A percentile compares a stretch with the other conserved stretches of the same genome.
Conservation (phyloP, 106 monocot genomes). For the Dendrobium catenatum region DNA sequence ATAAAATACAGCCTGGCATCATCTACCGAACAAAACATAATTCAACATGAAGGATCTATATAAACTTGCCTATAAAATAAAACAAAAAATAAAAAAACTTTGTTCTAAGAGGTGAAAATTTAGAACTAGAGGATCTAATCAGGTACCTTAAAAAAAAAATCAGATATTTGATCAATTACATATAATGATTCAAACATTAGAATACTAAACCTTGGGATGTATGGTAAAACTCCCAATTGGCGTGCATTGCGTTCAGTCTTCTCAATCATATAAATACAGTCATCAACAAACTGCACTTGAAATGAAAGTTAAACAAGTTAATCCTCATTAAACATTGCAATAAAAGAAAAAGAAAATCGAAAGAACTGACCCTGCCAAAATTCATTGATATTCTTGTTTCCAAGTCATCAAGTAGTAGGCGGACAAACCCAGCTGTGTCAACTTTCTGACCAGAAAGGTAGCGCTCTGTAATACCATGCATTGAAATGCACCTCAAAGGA, state of each 20-base stretch:
- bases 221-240: constrained; percentile 70
- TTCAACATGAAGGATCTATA: too few relatives aligned
- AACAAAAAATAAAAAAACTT: background rate
- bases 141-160: background rate
- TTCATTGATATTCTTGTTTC: constrained; percentile 64
- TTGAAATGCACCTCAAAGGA: constrained; percentile 84
- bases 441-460: constrained; percentile 96
- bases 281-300: constrained; percentile 80
- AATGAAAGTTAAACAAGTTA: constrained; percentile 9
- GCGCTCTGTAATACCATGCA: constrained; percentile 94
- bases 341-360: background rate
- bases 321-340: background rate
- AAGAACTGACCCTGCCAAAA: constrained; percentile 52
- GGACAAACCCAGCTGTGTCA: constrained; percentile 88
- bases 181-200: background rate
- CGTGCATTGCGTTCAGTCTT: constrained; percentile 71
- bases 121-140: background rate
- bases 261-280: constrained; percentile 88
- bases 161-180: background rate
- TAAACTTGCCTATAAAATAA: too few relatives aligned
- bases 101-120: background rate
- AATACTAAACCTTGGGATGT: constrained; percentile 68
- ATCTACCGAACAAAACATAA: too few relatives aligned
- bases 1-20: too few relatives aligned
- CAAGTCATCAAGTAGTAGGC: constrained; percentile 77